Conservation (phyloP, 2,329 filamentous ascomycete genomes). For the Reticulascus tulasneorum region DNA sequence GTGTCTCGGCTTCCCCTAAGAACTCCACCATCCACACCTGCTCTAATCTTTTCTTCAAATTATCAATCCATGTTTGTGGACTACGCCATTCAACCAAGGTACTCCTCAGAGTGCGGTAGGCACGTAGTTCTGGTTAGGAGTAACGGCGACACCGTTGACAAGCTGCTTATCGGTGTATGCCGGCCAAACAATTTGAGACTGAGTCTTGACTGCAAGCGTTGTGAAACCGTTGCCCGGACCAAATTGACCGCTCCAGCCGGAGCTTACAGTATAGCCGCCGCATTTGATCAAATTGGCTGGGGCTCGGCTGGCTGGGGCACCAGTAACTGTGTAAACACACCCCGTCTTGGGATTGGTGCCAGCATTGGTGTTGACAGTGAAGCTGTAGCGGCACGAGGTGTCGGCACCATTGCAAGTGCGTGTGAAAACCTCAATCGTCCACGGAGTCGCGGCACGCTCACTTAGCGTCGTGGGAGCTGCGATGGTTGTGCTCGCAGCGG, state of each 20-base stretch:
- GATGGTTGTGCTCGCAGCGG: constrained; percentile 18
- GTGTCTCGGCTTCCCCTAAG: too few relatives aligned
- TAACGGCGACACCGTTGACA: constrained; percentile 37
- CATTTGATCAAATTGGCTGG: constrained; percentile 38
- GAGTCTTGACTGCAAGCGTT: constrained; percentile 45
- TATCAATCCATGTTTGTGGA: too few relatives aligned
- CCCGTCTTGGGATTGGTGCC: constrained; percentile 20
- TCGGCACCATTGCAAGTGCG: constrained; percentile 36
- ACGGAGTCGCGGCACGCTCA: constrained; percentile 25
- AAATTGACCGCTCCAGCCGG: constrained; percentile 54
- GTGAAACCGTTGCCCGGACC: constrained; percentile 50
- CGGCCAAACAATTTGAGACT: constrained; percentile 45
- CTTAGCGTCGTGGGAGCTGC: constrained; percentile 6
- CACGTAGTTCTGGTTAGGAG: constrained; percentile 44
- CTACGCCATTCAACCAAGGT: constrained; percentile 4
- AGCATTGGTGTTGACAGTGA: constrained; percentile 34
- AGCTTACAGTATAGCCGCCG: constrained; percentile 47
- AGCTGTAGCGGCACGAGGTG: constrained; percentile 39
- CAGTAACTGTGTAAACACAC: constrained; percentile 36
- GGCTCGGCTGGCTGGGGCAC: constrained; percentile 31
- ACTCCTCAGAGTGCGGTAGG: too few relatives aligned
- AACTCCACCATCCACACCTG: too few relatives aligned
- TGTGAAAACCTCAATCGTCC: constrained; percentile 36
- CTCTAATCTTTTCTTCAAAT: too few relatives aligned
- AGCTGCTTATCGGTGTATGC: constrained; percentile 51